A percentile compares a stretch with the other conserved stretches of the same genome.
These are phyloP conservation scores for Scopulariopsis brevicaulis DNA, from an alignment of 2,329 filamentous ascomycete genomes.

Conservation along the genomic window DNA sequence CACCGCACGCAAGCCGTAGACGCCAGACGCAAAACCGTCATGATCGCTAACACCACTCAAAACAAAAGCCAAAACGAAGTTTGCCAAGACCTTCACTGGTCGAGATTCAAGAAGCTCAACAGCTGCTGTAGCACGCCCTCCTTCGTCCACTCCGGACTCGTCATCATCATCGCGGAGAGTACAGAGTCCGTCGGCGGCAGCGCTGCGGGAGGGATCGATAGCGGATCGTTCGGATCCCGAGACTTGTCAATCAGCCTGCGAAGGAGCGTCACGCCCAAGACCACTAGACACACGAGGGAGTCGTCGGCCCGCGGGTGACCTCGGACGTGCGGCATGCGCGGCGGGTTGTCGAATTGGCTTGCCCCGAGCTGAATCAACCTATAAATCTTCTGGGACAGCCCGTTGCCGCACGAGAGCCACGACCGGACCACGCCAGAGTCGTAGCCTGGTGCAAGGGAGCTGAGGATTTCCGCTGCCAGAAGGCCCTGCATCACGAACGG, in stretches of 20 bases:
- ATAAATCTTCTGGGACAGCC: slow-evolving; percentile 71
- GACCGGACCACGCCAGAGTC: slow-evolving; percentile 61
- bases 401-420: slow-evolving; percentile 78
- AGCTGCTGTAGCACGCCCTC: slow-evolving; percentile 59
- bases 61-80: not conserved
- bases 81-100: not conserved
- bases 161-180: slow-evolving; percentile 55
- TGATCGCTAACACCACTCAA: not conserved
- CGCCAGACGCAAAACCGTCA: not conserved
- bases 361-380: slow-evolving; percentile 64
- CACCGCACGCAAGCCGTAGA: not conserved
- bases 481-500: slow-evolving; percentile 87
- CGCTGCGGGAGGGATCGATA: slow-evolving; percentile 44
- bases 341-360: slow-evolving; percentile 43
- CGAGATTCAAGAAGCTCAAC: slow-evolving; percentile 20
- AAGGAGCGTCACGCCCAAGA: slow-evolving; percentile 57
- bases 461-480: slow-evolving; percentile 78
- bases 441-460: slow-evolving; percentile 59
- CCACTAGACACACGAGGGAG: slow-evolving; percentile 51
- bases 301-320: slow-evolving; percentile 30
- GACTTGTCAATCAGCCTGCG: slow-evolving; percentile 58
- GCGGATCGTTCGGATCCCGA: slow-evolving; percentile 39
- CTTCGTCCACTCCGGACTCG: slow-evolving; percentile 48
- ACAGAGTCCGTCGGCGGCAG: slow-evolving; percentile 58
- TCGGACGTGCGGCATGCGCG: slow-evolving; percentile 18